Percentiles rank a stretch among this genome's conserved stretches.
Conservation (phyloP, 139 green algal genomes). For the Chlamydomonas applanata region DNA sequence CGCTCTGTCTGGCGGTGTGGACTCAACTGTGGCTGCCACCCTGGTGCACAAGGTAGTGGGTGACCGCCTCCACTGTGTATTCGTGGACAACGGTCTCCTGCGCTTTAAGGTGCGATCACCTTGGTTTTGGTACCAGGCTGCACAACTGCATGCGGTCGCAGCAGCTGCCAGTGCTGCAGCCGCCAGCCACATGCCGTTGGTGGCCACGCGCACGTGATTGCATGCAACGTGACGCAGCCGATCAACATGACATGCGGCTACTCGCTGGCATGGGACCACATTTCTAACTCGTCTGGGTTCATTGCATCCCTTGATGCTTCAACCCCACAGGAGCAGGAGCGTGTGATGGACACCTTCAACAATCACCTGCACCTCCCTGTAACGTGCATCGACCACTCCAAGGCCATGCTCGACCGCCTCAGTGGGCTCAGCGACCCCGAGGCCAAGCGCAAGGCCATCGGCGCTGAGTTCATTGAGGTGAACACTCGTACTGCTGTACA, state of each 20-base stretch:
- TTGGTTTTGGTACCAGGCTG: no score
- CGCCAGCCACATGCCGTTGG: no score
- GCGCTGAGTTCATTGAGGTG: conserved; percentile 90
- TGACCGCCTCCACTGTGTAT: conserved; percentile 97
- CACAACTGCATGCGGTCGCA: no score
- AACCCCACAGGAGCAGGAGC: conserved; percentile 76
- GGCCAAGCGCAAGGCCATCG: conserved; percentile 96
- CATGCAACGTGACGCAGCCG: background rate
- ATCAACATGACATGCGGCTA: background rate
- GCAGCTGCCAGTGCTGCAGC: no score
- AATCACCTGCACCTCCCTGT: conserved; percentile 97
- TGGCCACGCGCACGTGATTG: background rate
- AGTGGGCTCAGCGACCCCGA: conserved; percentile 91
- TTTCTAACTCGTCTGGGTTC: no score
- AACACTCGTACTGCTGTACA: no score
- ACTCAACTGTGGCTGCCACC: conserved; percentile 94
- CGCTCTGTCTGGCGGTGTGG: conserved; percentile 95
- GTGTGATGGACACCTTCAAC: conserved; percentile 95
- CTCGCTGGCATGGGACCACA: background rate
- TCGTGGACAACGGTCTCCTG: conserved; percentile 99
- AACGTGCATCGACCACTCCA: conserved; percentile 84
- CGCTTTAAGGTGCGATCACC: conserved; percentile 59
- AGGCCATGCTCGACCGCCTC: conserved; percentile 54
- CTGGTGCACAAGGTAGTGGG: conserved; percentile 89
- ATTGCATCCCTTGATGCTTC: background rate